These are phyloP conservation scores for Laetiporus sulphureus DNA, from an alignment of 1,284 basidiomycete genomes.

Conservation along the genomic window DNA sequence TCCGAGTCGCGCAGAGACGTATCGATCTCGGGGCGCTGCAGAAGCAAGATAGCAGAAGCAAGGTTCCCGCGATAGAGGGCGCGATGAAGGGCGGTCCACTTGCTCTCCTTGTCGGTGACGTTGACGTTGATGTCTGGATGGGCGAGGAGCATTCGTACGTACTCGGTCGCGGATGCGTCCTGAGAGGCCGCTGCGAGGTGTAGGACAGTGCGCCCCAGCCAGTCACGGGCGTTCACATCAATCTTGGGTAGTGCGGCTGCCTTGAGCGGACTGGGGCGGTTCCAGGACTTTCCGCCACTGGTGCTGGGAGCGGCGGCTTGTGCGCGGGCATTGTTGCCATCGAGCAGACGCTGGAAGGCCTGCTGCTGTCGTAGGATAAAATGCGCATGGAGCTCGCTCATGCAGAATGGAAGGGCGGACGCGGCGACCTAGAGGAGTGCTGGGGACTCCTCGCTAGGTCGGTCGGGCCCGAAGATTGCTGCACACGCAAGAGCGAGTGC, in stretches of 20 bases:
- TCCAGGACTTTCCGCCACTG: conserved; percentile 65
- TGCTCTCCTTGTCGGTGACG: conserved; percentile 74
- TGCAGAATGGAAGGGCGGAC: conserved; percentile 28
- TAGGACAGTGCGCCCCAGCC: conserved; percentile 73
- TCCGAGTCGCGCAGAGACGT: conserved; percentile 77
- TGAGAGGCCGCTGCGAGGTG: conserved; percentile 73
- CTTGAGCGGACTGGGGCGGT: conserved; percentile 39
- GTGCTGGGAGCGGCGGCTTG: conserved; percentile 30
- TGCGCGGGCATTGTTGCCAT: conserved; percentile 30
- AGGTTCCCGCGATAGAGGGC: conserved; percentile 88
- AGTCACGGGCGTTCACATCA: conserved; percentile 73
- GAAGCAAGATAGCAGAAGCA: conserved; percentile 67
- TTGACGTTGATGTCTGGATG: conserved; percentile 82
- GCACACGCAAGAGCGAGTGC: no score
- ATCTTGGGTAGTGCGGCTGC: conserved; percentile 27
- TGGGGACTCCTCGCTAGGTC: conserved; percentile 16
- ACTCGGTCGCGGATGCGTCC: conserved; percentile 66
- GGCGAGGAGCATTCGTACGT: conserved; percentile 74
- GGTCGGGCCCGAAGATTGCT: conserved; percentile 5
- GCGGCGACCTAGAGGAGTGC: conserved; percentile 20
- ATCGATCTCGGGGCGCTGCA: conserved; percentile 75
- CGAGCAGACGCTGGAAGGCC: conserved; percentile 78
- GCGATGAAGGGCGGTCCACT: conserved; percentile 91
- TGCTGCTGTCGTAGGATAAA: conserved; percentile 73
- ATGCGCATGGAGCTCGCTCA: conserved; percentile 79